These are phyloP conservation scores for Dictyostelium firmibasis DNA, from an alignment of 78 protist species.

Conservation along the genomic window DNA sequence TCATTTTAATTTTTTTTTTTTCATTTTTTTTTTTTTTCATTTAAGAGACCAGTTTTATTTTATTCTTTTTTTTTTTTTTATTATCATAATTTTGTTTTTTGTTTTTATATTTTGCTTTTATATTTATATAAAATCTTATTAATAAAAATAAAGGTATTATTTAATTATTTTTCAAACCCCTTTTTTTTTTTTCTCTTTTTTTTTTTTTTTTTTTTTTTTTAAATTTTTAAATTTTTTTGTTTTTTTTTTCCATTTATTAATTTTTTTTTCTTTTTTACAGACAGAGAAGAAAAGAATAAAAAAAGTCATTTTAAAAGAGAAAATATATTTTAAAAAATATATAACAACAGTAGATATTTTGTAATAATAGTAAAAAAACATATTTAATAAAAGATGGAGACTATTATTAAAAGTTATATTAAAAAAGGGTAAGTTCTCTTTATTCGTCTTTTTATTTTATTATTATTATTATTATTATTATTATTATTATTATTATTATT, in stretches of 20 bases:
- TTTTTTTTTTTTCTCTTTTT: neutral
- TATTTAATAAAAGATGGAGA: neutral
- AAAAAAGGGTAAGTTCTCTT: constrained; percentile 65
- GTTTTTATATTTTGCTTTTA: neutral
- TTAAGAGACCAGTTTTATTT: neutral
- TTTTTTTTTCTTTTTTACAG: neutral
- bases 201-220: neutral
- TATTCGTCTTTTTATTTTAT: neutral
- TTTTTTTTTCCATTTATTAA: neutral
- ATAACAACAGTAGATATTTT: neutral
- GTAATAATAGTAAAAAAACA: neutral
- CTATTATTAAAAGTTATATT: constrained; percentile 60
- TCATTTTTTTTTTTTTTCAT: neutral
- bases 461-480: neutral
- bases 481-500: too few species aligned
- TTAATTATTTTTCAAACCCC: neutral
- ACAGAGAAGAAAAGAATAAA: neutral
- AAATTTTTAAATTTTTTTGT: neutral
- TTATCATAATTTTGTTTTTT: neutral
- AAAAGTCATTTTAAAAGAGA: neutral
- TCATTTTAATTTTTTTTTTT: neutral
- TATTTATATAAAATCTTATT: neutral
- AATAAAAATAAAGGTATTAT: neutral
- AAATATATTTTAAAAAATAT: neutral
- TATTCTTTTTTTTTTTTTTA: neutral